Percentiles rank a stretch among this genome's conserved stretches.
Evolutionary conservation across 2,329 filamentous ascomycete species (phyloP).

Genomic region (Onygena corvina): DNA sequence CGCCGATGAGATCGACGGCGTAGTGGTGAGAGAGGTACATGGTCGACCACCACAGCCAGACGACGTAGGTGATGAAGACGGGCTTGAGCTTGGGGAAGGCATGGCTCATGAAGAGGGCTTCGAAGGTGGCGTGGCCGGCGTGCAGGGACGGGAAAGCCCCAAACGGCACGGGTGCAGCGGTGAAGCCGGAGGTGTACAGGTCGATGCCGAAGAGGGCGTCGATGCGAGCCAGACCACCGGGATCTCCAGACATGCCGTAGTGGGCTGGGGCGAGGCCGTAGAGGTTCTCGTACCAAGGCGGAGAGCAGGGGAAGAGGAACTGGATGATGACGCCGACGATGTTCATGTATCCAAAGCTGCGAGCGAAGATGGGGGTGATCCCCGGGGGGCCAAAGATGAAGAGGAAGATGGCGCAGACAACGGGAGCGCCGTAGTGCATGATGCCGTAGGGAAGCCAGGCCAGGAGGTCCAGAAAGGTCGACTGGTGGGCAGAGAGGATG

Average conservation of each 20-base stretch:
- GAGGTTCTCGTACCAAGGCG: conserved; percentile 92
- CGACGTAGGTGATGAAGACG: conserved; percentile 68
- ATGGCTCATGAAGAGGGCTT: conserved; percentile 86
- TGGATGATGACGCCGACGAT: conserved; percentile 78
- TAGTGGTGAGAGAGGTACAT: conserved; percentile 99
- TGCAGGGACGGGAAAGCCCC: conserved; percentile 91
- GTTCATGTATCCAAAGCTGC: conserved; percentile 86
- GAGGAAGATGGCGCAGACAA: conserved; percentile 63
- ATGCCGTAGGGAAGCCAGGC: conserved; percentile 92
- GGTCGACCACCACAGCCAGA: conserved; percentile 97
- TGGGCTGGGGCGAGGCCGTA: conserved; percentile 84
- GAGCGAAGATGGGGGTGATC: conserved; percentile 70
- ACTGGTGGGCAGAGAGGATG: conserved; percentile 81
- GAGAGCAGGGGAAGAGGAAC: conserved; percentile 81
- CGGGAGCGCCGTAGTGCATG: conserved; percentile 76
- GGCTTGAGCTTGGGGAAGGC: conserved; percentile 74
- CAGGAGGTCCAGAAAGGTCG: conserved; percentile 68
- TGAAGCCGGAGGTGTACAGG: conserved; percentile 86
- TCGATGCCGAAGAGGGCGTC: conserved; percentile 84
- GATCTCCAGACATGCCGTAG: conserved; percentile 80
- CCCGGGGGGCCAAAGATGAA: conserved; percentile 84
- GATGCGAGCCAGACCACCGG: conserved; percentile 76
- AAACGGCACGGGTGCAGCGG: conserved; percentile 79
- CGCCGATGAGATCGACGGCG: conserved; percentile 80
- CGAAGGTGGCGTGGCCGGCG: conserved; percentile 75